Evolutionary conservation across 768 basidiomycete genomes (phyloP).

Genomic region (Pisolithus albus): DNA sequence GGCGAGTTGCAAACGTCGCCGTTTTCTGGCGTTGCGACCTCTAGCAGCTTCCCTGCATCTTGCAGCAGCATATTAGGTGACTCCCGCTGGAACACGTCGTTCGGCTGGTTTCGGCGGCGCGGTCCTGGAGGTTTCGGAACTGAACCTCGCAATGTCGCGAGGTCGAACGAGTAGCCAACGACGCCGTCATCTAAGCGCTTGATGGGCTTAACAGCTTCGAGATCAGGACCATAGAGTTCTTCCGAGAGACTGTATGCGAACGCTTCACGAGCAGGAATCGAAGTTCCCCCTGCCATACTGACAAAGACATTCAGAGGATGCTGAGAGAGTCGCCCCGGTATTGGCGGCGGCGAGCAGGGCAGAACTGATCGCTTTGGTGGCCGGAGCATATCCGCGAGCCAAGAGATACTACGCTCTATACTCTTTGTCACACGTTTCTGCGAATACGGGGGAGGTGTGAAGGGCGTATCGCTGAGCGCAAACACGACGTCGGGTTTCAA

Average conservation of each 20-base stretch:
- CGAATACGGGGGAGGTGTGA: slow-evolving; percentile 57
- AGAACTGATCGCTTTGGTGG: slow-evolving; percentile 10
- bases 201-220: slow-evolving; percentile 43
- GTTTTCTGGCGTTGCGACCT: slow-evolving; percentile 6
- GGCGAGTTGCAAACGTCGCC: not conserved
- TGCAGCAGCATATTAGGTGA: slow-evolving; percentile 8
- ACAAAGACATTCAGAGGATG: slow-evolving; percentile 50
- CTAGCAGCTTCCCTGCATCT: slow-evolving; percentile 6
- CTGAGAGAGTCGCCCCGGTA: slow-evolving; percentile 1
- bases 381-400: slow-evolving; percentile 53
- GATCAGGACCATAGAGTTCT: slow-evolving; percentile 48
- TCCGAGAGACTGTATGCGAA: slow-evolving; percentile 58
- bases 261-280: slow-evolving; percentile 48
- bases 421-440: slow-evolving; percentile 76
- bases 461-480: slow-evolving; percentile 65
- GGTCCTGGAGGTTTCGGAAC: slow-evolving; percentile 11
- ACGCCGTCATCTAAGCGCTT: slow-evolving; percentile 61
- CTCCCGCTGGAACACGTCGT: slow-evolving; percentile 12
- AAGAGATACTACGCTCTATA: slow-evolving; percentile 58
- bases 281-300: slow-evolving; percentile 60
- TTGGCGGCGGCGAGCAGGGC: not conserved
- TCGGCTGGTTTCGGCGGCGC: slow-evolving; percentile 8
- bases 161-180: slow-evolving; percentile 64
- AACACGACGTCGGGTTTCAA: slow-evolving; percentile 66
- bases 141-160: slow-evolving; percentile 40